Evolutionary conservation across 208 protist species (phyloP), one percentile per base, ranked within the genome.

Genomic region (Herpetomonas samuelpessoai): DNA sequence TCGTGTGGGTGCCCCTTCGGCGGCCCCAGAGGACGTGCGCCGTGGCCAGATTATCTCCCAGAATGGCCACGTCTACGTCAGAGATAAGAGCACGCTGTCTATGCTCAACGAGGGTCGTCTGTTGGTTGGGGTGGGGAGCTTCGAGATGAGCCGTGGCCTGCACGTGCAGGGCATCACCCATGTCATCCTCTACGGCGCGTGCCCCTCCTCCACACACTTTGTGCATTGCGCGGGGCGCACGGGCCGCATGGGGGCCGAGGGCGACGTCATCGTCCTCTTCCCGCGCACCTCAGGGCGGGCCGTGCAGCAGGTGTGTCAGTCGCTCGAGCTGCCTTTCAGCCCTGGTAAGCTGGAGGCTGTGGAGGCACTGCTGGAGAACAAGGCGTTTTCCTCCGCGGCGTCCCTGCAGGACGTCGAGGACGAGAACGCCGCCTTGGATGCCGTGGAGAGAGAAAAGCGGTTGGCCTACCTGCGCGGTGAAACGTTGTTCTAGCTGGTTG

Each of bases 151-250:
- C 31, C 83, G 90, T 4, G 90, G 90, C 10, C 73, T 96, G 52
- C 90, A 96, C 67, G 75, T 96, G 6, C 80, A 81, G 44, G 74
- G 67, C 44, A 68, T 96, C 55, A 88, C 86, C 0, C 90, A 96
- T 57, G 86, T 96, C 30, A 71, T 96, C 22, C 51, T 96, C n/a
- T 91, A 86, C 57, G 86, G 86, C 4, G 65, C 60, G 18, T 88
- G 74, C 38, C 83, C 86, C 6, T 41, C 80, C 1, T 35, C 84
- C 0, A 68, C 83, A 12, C 24, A 70, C 16, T 96, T 96, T 74
- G 80, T 93, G 29, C 90, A 96, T 76, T 92, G 86, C 41, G 90
- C 86, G 3, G 90, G 90, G 0, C 86, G 90, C 30, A 96, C 90
- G 0, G 90, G 90, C 0, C 86, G 90, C 21, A 93, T 96, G 80